Evolutionary conservation across 1,284 basidiomycete species (phyloP), one percentile per base, ranked within the genome.

Genomic region (Melampsora americana): DNA sequence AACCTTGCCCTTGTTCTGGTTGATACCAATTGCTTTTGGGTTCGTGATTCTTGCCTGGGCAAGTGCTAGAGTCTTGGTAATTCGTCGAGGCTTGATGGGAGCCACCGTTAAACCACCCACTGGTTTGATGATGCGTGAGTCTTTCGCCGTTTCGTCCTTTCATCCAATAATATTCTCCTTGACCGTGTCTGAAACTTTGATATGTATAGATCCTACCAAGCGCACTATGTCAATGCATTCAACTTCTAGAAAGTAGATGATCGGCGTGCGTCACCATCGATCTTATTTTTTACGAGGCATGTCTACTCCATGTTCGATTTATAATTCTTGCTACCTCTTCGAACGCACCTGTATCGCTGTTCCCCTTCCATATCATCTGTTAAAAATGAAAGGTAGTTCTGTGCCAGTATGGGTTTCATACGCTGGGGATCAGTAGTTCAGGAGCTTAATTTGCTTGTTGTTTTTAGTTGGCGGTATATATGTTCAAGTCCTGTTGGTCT

Each of bases 1-100:
- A 60, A 84, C 89, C 12, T 87, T 86, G 30, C 89, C 88, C 14
- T 81, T 89, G 44, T 89, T 89, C 81, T 89, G 89, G 88, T 85
- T 89, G 32, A 88, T 90, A 53, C 87, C 89, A 2, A 82, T 85
- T 46, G 88, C 85, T 2, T 89, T 89, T 78, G 89, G 89, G 30
- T 80, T 85, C n/a, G 68, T 89, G 50, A 83, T 88, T 7, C 83
- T 89, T n/a, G 85, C 81, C 0, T 89, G 88, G 88, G 83, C 88
- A 23, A 87, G 86, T 30, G 79, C 89, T 35, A 84, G 88, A 16
- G 88, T 89, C 16, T 60, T 89, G 35, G 77, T 89, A 50, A 79
- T 89, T 78, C 83, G 87, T 46, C 88, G 86, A 79, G 85, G 86
- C 20, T 83, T 89, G 30, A 85, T 88, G 79, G 84, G 86, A 73